A percentile compares a stretch with the other conserved stretches of the same genome.
These are phyloP conservation scores for Coelastrella sp. DNA, from an alignment of 139 green algal species.

Conservation along the genomic window DNA sequence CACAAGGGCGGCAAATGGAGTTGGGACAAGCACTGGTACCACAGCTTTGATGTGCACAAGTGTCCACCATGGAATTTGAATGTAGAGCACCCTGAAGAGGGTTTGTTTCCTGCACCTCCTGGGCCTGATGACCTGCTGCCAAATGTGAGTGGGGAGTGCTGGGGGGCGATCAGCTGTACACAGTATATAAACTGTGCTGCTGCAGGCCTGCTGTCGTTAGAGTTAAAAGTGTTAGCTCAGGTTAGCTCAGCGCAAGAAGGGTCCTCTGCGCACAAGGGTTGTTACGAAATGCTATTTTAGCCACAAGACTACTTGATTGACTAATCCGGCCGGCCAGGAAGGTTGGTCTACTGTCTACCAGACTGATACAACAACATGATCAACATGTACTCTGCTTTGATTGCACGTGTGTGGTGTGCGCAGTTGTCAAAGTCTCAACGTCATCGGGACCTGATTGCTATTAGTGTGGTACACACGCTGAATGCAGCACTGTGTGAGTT, in stretches of 20 bases:
- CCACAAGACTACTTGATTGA: too few relatives aligned
- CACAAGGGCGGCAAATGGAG: constrained; percentile 39
- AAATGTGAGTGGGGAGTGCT: constrained; percentile 41
- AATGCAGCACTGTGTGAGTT: constrained; percentile 89
- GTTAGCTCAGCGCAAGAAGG: too few relatives aligned
- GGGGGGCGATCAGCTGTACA: too few relatives aligned
- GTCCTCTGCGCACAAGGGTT: too few relatives aligned
- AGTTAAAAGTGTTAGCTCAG: too few relatives aligned
- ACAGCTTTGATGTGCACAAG: constrained; percentile 73
- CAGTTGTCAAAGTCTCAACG: constrained; percentile 44
- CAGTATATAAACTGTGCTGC: too few relatives aligned
- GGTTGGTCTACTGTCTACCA: too few relatives aligned
- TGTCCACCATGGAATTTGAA: constrained; percentile 64
- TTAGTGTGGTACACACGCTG: constrained; percentile 79
- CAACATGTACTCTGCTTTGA: too few relatives aligned
- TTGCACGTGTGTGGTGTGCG: background rate
- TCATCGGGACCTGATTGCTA: constrained; percentile 80
- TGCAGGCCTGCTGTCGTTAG: background rate
- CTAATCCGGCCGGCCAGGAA: too few relatives aligned
- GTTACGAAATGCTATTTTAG: too few relatives aligned
- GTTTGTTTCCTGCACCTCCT: constrained; percentile 75
- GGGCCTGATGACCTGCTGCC: constrained; percentile 44
- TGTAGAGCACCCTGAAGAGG: constrained; percentile 41
- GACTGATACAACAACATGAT: too few relatives aligned
- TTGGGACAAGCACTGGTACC: constrained; percentile 88